phyloP scores from a whole-genome alignment of 2,329 filamentous ascomycete species.

The Lojkania enalia region DNA sequence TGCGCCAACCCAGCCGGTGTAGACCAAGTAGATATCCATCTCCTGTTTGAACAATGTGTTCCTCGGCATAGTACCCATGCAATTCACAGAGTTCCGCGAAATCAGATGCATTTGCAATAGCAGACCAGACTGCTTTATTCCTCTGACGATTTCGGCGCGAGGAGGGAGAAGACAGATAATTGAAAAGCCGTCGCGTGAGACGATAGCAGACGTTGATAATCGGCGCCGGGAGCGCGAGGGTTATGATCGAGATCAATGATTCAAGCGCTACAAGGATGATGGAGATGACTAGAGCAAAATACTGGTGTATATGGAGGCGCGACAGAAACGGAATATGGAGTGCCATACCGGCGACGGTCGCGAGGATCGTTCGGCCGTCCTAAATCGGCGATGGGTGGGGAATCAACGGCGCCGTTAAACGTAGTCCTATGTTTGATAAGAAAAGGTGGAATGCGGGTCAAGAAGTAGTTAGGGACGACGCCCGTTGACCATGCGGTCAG shows the following conservation, averaged over 20 bases:
- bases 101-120: slow-evolving; percentile 83
- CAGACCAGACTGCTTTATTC: slow-evolving; percentile 73
- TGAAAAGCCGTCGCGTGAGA: slow-evolving; percentile 80
- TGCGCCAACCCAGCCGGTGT: slow-evolving; percentile 81
- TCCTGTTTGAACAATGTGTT: slow-evolving; percentile 91
- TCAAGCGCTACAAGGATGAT: slow-evolving; percentile 83
- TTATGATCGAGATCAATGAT: slow-evolving; percentile 79
- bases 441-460: no score
- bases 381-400: background rate
- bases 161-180: slow-evolving; percentile 71
- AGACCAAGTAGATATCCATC: slow-evolving; percentile 92
- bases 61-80: slow-evolving; percentile 91
- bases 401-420: no score
- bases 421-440: no score
- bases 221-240: slow-evolving; percentile 80
- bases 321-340: slow-evolving; percentile 65
- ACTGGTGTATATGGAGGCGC: slow-evolving; percentile 69
- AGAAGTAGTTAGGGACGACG: no score
- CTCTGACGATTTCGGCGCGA: slow-evolving; percentile 68
- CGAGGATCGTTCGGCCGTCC: no score
- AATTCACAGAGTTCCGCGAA: slow-evolving; percentile 92
- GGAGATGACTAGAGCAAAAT: slow-evolving; percentile 81
- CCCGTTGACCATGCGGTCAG: no score
- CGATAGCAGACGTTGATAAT: slow-evolving; percentile 82
- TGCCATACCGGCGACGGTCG: no score